phyloP scores from a whole-genome alignment of 192 early-diverging fungal genomes.

The Umbelopsis sp. region DNA sequence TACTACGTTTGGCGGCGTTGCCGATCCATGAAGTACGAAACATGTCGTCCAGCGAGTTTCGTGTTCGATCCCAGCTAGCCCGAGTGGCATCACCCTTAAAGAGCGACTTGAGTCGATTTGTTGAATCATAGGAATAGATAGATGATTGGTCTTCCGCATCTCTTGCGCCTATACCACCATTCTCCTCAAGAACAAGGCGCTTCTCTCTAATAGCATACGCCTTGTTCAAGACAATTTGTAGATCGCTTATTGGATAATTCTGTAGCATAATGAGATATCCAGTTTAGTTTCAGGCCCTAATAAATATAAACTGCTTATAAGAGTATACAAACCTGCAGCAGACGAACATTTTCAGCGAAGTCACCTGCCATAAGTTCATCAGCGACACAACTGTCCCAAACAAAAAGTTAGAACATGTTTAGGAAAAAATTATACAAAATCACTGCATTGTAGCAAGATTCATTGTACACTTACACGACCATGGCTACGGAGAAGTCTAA shows the following conservation, averaged over 20 bases:
- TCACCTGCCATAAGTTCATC: constrained; percentile 55
- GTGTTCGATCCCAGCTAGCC: constrained; percentile 7
- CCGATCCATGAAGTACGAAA: constrained; percentile 11
- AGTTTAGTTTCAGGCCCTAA: neutral
- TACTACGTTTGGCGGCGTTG: neutral
- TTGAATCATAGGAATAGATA: neutral
- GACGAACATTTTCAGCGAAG: constrained; percentile 63
- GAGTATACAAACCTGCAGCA: constrained; percentile 57
- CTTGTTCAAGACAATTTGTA: constrained; percentile 35
- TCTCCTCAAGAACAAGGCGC: constrained; percentile 8
- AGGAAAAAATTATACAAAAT: constrained; percentile 13
- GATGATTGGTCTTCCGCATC: neutral
- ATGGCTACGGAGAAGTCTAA: constrained; percentile 76
- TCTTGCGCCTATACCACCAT: neutral
- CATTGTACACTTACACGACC: constrained; percentile 56
- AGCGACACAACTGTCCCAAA: constrained; percentile 52
- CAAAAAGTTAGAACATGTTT: neutral
- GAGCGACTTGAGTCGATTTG: neutral
- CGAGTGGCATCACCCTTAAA: constrained; percentile 4
- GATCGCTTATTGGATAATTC: constrained; percentile 61
- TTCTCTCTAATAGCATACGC: constrained; percentile 34
- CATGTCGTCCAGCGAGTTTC: constrained; percentile 23
- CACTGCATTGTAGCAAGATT: neutral
- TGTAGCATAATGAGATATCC: constrained; percentile 32
- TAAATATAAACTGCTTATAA: neutral